These are phyloP conservation scores for Penicillium silybi DNA, from an alignment of 495 filamentous ascomycete genomes.

Conservation along the genomic window DNA sequence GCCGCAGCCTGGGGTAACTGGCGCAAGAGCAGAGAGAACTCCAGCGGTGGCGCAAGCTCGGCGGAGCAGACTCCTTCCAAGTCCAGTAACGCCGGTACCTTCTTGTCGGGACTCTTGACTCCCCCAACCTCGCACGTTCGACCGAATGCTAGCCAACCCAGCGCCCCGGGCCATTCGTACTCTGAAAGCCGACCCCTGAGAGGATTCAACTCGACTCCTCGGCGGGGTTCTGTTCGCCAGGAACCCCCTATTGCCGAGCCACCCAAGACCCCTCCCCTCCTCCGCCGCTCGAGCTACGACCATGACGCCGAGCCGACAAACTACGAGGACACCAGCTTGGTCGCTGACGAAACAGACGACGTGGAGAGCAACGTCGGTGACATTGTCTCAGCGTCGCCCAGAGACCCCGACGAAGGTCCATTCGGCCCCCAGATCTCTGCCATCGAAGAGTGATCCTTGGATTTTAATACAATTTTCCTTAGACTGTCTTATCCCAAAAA, in stretches of 20 bases:
- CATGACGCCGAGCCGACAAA: slow-evolving; percentile 57
- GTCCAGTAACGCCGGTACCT: slow-evolving; percentile 44
- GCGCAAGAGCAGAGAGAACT: slow-evolving; percentile 57
- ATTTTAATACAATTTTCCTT: slow-evolving; percentile 7
- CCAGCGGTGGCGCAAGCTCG: slow-evolving; percentile 30
- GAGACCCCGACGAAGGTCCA: slow-evolving; percentile 29
- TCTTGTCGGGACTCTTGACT: slow-evolving; percentile 76
- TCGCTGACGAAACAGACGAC: slow-evolving; percentile 27
- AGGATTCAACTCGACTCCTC: slow-evolving; percentile 27
- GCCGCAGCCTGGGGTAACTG: slow-evolving; percentile 84
- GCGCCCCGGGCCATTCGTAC: slow-evolving; percentile 45
- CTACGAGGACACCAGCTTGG: slow-evolving; percentile 31
- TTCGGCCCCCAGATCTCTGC: slow-evolving; percentile 36
- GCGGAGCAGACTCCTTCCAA: slow-evolving; percentile 64
- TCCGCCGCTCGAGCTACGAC: slow-evolving; percentile 66
- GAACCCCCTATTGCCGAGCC: slow-evolving; percentile 38
- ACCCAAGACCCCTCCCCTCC: slow-evolving; percentile 66
- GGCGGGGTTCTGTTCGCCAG: slow-evolving; percentile 30
- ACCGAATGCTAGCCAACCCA: slow-evolving; percentile 42
- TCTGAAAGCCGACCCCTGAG: slow-evolving; percentile 38
- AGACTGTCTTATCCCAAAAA: slow-evolving; percentile 5
- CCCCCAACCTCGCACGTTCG: slow-evolving; percentile 69
- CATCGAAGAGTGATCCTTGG: slow-evolving; percentile 9
- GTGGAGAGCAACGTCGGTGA: slow-evolving; percentile 40
- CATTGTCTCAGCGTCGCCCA: slow-evolving; percentile 37